phyloP scores from a whole-genome alignment of 257 asterid genomes.

The Solanum habrochaites region DNA sequence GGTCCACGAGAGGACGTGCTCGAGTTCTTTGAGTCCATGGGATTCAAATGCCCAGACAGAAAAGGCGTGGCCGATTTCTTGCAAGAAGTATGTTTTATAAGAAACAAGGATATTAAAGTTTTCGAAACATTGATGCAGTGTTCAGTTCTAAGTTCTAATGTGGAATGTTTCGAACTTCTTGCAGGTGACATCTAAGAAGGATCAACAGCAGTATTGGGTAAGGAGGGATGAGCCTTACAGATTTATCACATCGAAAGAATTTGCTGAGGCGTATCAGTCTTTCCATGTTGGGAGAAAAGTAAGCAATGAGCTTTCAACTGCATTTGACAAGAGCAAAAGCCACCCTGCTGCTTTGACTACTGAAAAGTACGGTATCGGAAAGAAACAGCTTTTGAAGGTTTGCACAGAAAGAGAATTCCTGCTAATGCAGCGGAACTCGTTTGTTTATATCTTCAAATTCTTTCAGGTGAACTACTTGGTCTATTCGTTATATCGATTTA shows the following conservation, averaged over 20 bases:
- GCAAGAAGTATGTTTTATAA: slow-evolving; percentile 21
- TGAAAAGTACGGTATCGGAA: slow-evolving; percentile 36
- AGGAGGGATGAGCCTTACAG: slow-evolving; percentile 24
- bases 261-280: slow-evolving; percentile 43
- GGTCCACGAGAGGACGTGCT: slow-evolving; percentile 28
- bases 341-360: slow-evolving; percentile 73
- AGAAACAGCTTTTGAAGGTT: slow-evolving; percentile 45
- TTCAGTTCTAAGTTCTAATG: neutral
- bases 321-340: slow-evolving; percentile 51
- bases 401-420: slow-evolving; percentile 38
- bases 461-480: slow-evolving; percentile 24
- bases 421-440: slow-evolving; percentile 52
- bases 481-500: neutral
- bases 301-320: slow-evolving; percentile 31
- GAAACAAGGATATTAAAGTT: neutral
- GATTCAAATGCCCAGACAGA: slow-evolving; percentile 29
- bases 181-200: slow-evolving; percentile 47
- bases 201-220: slow-evolving; percentile 43
- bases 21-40: slow-evolving; percentile 25
- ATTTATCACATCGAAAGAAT: slow-evolving; percentile 26
- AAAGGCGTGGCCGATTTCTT: slow-evolving; percentile 35
- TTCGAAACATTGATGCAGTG: neutral
- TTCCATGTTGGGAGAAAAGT: slow-evolving; percentile 21
- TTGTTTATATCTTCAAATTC: slow-evolving; percentile 37
- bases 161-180: neutral